Evolutionary conservation across 768 basidiomycete species (phyloP).

Genomic region (Mycena galopus): DNA sequence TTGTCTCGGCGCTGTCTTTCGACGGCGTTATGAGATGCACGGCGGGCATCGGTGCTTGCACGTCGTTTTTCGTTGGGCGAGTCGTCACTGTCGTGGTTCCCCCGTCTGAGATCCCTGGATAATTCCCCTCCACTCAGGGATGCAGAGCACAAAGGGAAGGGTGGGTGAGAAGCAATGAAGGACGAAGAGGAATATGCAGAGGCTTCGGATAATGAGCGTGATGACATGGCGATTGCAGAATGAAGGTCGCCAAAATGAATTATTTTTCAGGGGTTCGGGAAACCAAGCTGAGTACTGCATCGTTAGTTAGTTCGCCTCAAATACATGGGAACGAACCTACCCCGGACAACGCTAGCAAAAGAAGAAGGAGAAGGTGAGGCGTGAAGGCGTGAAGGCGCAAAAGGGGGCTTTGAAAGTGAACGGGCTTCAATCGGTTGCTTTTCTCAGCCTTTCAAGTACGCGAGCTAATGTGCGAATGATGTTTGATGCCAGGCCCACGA

Average conservation of each 20-base stretch:
- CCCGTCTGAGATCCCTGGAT: neutral
- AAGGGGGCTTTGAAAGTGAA: neutral
- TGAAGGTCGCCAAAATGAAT: too few species aligned
- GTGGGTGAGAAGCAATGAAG: too few species aligned
- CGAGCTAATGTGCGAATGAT: neutral
- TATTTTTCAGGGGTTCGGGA: too few species aligned
- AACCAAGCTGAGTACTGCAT: neutral
- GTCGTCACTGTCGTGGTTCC: slow-evolving; percentile 15
- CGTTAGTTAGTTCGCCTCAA: too few species aligned
- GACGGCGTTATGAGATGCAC: slow-evolving; percentile 84
- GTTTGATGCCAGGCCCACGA: neutral
- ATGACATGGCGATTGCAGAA: too few species aligned
- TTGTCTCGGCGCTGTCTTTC: slow-evolving; percentile 81
- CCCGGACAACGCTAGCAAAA: neutral
- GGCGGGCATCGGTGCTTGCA: slow-evolving; percentile 73
- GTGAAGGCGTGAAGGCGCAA: neutral
- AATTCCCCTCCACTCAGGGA: slow-evolving; percentile 20
- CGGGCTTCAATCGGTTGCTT: too few species aligned
- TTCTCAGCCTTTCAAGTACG: too few species aligned
- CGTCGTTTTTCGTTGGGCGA: slow-evolving; percentile 11
- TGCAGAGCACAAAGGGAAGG: slow-evolving; percentile 8
- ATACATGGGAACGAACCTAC: too few species aligned
- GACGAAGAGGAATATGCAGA: too few species aligned
- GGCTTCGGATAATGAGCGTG: too few species aligned
- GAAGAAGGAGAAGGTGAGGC: neutral